Conservation (phyloP, 2,329 filamentous ascomycete genomes). For the Epichloe sibirici region DNA sequence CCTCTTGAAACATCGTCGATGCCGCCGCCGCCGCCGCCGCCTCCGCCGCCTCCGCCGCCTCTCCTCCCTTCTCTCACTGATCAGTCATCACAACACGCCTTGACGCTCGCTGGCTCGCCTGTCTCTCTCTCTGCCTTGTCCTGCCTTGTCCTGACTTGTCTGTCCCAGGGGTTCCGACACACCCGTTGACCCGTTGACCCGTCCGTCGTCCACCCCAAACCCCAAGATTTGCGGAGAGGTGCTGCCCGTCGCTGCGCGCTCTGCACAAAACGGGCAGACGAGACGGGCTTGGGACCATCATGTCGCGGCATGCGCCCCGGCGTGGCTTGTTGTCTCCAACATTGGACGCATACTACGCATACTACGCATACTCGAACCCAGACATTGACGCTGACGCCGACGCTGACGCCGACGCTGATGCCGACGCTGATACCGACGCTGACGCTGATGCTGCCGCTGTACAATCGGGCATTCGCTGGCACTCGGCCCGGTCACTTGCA, state of each 20-base stretch:
- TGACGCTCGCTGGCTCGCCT: not conserved
- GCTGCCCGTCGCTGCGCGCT: constrained; percentile 8
- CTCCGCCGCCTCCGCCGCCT: not conserved
- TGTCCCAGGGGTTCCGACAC: not conserved
- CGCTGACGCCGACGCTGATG: not conserved
- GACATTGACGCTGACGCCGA: not conserved
- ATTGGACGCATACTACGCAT: constrained; percentile 4
- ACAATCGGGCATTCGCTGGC: not conserved
- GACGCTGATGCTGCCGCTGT: constrained; percentile 1
- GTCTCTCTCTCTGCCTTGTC: not conserved
- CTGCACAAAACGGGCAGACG: constrained; percentile 11
- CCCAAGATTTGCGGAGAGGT: constrained; percentile 5
- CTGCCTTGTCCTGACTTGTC: not conserved
- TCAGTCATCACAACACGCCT: not conserved
- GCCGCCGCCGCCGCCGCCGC: not conserved
- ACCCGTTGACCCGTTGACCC: no score
- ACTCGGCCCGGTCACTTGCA: constrained; percentile 1
- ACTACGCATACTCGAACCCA: constrained; percentile 2
- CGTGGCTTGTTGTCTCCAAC: constrained; percentile 28
- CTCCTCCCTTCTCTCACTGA: no score
- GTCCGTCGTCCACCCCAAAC: constrained; percentile 1
- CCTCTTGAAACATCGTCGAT: constrained; percentile 24
- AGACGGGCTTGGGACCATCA: constrained; percentile 18
- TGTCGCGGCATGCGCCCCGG: constrained; percentile 41
- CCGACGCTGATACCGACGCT: not conserved